A percentile compares a stretch with the other conserved stretches of the same genome.
Evolutionary conservation across 2,329 filamentous ascomycete genomes (phyloP).

Genomic region (Dothideomycetes sp.): DNA sequence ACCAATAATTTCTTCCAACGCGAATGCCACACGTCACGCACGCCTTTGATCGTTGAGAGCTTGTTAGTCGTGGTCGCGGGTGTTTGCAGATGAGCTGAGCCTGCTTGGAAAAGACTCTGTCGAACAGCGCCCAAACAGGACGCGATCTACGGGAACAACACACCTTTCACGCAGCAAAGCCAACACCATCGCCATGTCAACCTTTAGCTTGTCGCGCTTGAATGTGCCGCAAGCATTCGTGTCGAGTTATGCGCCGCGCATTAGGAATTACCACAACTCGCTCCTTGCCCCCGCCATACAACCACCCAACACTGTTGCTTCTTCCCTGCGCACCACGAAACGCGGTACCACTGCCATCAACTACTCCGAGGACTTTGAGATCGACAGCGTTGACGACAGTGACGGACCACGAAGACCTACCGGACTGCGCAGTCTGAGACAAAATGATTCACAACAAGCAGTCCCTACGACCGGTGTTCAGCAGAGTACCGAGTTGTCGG

Average conservation of each 20-base stretch:
- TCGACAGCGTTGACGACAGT: slow-evolving; percentile 69
- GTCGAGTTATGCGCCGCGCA: slow-evolving; percentile 80
- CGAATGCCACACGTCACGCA: too few relatives aligned
- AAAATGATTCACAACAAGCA: slow-evolving; percentile 55
- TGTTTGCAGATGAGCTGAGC: too few relatives aligned
- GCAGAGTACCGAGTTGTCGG: slow-evolving; percentile 69
- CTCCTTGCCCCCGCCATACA: slow-evolving; percentile 71
- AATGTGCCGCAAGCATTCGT: slow-evolving; percentile 75
- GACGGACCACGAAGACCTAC: slow-evolving; percentile 63
- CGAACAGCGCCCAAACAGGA: too few relatives aligned
- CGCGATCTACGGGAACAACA: too few relatives aligned
- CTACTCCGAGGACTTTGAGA: slow-evolving; percentile 93
- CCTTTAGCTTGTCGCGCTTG: slow-evolving; percentile 25
- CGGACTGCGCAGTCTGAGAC: slow-evolving; percentile 71
- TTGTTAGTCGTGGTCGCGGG: too few relatives aligned
- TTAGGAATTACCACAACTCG: slow-evolving; percentile 86
- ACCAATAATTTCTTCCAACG: too few relatives aligned
- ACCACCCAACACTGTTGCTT: slow-evolving; percentile 55
- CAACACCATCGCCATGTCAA: slow-evolving; percentile 26
- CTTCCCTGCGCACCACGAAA: slow-evolving; percentile 77
- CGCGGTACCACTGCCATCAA: slow-evolving; percentile 94
- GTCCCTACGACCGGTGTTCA: slow-evolving; percentile 58
- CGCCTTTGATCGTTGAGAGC: too few relatives aligned
- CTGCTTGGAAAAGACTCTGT: too few relatives aligned
- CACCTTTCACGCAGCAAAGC: slow-evolving; percentile 1